A percentile compares a stretch with the other conserved stretches of the same genome.
phyloP scores from a whole-genome alignment of 257 asterid species.

The Nicotiana benthamiana region DNA sequence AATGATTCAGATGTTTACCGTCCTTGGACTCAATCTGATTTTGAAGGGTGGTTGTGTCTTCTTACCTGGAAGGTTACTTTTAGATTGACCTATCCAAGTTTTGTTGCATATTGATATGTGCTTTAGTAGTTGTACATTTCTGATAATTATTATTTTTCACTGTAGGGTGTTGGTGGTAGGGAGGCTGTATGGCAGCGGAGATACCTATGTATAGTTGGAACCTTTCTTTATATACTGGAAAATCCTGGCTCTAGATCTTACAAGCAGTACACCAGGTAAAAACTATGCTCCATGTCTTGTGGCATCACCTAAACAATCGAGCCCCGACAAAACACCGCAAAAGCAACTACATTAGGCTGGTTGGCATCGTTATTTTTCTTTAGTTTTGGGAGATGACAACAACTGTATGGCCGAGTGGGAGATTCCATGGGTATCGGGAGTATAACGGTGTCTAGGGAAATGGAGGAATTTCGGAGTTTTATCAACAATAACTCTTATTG shows the following conservation, averaged over 20 bases:
- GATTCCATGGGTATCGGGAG: neutral
- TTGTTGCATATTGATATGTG: neutral
- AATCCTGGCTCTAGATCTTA: slow-evolving; percentile 68
- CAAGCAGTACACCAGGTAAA: slow-evolving; percentile 72
- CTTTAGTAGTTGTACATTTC: neutral
- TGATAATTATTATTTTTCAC: slow-evolving; percentile 13
- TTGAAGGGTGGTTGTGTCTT: slow-evolving; percentile 77
- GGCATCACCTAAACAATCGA: neutral
- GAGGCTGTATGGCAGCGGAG: slow-evolving; percentile 97
- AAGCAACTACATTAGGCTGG: neutral
- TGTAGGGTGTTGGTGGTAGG: slow-evolving; percentile 95
- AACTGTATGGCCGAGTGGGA: neutral
- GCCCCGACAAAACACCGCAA: neutral
- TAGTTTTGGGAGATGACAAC: neutral
- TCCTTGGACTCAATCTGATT: slow-evolving; percentile 94
- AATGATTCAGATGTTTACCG: slow-evolving; percentile 36
- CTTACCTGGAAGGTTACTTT: slow-evolving; percentile 69
- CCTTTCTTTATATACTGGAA: slow-evolving; percentile 73
- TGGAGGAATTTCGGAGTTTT: neutral
- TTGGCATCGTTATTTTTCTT: neutral
- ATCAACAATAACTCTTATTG: neutral
- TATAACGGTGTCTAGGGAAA: neutral
- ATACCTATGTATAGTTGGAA: slow-evolving; percentile 85
- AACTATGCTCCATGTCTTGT: neutral
- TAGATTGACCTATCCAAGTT: neutral